Base-by-base conservation (phyloP, 2,329 filamentous ascomycete species). In the Paramyrothecium sp. region DNA sequence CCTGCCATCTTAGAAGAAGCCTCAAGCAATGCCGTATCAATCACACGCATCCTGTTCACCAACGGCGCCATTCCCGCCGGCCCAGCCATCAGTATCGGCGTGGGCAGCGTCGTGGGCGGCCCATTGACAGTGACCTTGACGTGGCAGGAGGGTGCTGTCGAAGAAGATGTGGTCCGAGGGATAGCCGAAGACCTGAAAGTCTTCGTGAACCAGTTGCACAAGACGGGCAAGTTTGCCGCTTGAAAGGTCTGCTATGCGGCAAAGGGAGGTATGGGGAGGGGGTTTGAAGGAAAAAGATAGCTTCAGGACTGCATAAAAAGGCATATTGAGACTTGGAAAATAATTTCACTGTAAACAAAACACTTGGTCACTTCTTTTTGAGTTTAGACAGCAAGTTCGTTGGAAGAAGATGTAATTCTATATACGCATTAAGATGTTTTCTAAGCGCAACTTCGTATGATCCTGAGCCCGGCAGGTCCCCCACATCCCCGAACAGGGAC, bases 21-120 rank as follows among this genome's bases (percentile, higher is more conserved):
- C 50, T 21, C 49, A 2, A 58, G 38, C 2, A 58, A 56, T 1
- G 57, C 50, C 3, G 77, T 75, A 74, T 63, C 59, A 3, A 73
- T 83, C 22, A 71, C 73, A 3, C 74, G 79, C n/a, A 66, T 74
- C 19, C 61, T 83, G 16, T 84, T 85, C 63, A 75, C 78, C 0
- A 83, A 84, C 57, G 75, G 79, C 0, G 74, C 78, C 22, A 75
- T 74, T 57, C 70, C 78, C 4, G 69, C 71, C 1, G 78, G 80
- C 0, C 61, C 76, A 1, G 75, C 78, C 0, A 62, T 86, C 3
- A 67, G 65, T 2, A 58, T 84, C 22, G 83, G 78, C 57, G 74
- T 81, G 2, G 75, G 75, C 7, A 81, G 79, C n/a, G 74, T 81
- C 2, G 67, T 65, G 1, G 74, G 69, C 0, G 75, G 74, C 0